Conservation (phyloP, 108 stramenopile genomes). For the Cyclotella baltica region DNA sequence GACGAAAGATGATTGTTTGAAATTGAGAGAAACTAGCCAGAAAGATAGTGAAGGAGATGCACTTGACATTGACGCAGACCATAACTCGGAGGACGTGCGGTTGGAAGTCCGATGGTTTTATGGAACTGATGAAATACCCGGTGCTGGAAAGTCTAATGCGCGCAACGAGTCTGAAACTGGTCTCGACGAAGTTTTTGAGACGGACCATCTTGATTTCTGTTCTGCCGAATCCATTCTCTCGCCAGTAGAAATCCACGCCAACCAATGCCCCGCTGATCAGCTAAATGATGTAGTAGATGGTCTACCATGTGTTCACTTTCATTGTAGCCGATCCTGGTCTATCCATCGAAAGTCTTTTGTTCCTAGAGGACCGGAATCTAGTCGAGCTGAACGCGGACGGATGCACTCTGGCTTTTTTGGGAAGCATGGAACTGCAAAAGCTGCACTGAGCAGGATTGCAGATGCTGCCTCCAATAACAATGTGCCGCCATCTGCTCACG, state of each 20-base stretch:
- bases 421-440: conserved; percentile 39
- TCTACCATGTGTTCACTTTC: conserved; percentile 65
- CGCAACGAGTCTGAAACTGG: conserved; percentile 20
- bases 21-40: conserved; percentile 34
- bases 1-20: conserved; percentile 33
- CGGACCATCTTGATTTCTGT: conserved; percentile 70
- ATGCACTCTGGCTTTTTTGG: conserved; percentile 53
- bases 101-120: conserved; percentile 87
- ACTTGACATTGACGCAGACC: not conserved
- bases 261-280: not conserved
- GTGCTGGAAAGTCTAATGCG: conserved; percentile 24
- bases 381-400: conserved; percentile 50
- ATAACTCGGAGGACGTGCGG: conserved; percentile 36
- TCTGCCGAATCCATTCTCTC: conserved; percentile 60
- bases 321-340: conserved; percentile 82
- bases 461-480: not conserved
- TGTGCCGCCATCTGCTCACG: not conserved
- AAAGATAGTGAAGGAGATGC: not conserved
- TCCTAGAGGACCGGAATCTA: conserved; percentile 67
- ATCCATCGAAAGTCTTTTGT: conserved; percentile 70
- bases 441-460: conserved; percentile 38
- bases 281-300: conserved; percentile 30
- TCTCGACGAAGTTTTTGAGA: conserved; percentile 81
- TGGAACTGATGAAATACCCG: conserved; percentile 63
- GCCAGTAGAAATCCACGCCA: conserved; percentile 50